Conservation (phyloP, 768 basidiomycete genomes). For the Phylloporus rhodoxanthus region DNA sequence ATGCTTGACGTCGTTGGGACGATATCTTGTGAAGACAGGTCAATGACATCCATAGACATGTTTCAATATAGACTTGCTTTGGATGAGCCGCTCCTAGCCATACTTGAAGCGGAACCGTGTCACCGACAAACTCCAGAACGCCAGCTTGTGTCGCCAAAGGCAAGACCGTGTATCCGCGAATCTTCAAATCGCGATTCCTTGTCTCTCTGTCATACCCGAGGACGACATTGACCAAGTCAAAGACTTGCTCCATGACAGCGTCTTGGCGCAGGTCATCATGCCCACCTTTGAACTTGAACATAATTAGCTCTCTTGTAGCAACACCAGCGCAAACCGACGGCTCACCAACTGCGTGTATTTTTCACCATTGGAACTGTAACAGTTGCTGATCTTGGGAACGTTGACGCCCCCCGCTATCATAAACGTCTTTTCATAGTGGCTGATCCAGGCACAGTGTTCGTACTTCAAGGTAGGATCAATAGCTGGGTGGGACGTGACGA, state of each 20-base stretch:
- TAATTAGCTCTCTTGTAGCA: neutral
- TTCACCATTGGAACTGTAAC: conserved; percentile 59
- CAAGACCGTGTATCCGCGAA: conserved; percentile 85
- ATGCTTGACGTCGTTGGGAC: conserved; percentile 46
- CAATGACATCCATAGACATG: neutral
- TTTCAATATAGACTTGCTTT: conserved; percentile 36
- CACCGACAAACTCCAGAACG: conserved; percentile 83
- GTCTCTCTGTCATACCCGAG: conserved; percentile 73
- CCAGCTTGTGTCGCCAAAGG: conserved; percentile 79
- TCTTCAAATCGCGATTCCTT: conserved; percentile 58
- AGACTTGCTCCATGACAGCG: conserved; percentile 98
- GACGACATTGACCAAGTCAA: conserved; percentile 79
- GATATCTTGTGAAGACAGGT: conserved; percentile 47
- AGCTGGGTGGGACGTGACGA: conserved; percentile 67
- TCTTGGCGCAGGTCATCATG: conserved; percentile 93
- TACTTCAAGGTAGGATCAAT: conserved; percentile 71
- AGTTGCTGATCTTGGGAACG: conserved; percentile 73
- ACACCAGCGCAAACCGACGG: neutral
- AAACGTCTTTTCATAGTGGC: conserved; percentile 54
- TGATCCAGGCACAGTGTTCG: conserved; percentile 61
- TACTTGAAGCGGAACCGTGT: conserved; percentile 57
- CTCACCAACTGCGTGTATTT: conserved; percentile 77
- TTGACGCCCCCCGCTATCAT: conserved; percentile 71
- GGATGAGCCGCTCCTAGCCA: conserved; percentile 65
- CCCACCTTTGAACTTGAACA: conserved; percentile 79